A percentile compares a stretch with the other conserved stretches of the same genome.
phyloP scores from a whole-genome alignment of 345 rosid species.

The Eucalyptus tenuipes region DNA sequence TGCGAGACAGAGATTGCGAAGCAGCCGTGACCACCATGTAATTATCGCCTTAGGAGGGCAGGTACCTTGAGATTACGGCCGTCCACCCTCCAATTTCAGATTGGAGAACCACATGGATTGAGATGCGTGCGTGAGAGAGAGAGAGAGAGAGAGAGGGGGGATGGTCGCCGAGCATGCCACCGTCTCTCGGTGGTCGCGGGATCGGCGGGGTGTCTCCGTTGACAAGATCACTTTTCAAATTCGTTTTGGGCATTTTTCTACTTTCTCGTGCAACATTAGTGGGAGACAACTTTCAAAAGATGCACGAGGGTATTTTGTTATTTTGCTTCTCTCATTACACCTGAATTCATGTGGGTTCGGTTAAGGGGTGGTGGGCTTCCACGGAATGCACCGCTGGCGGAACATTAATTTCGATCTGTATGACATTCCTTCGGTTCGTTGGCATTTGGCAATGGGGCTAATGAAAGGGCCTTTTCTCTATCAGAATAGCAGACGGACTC shows the following conservation, averaged over 20 bases:
- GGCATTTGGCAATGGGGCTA: not conserved
- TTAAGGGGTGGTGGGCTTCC: not conserved
- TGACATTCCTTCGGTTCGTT: not conserved
- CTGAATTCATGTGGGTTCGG: not conserved
- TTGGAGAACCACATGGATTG: not conserved
- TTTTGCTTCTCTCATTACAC: not conserved
- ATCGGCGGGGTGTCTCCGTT: not conserved
- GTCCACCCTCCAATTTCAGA: not conserved
- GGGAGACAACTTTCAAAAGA: not conserved
- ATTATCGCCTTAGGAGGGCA: not conserved
- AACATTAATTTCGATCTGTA: not conserved
- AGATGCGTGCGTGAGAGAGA: rapidly evolving
- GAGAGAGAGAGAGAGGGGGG: too few relatives aligned
- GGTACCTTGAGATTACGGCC: too few relatives aligned
- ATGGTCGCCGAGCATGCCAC: too few relatives aligned
- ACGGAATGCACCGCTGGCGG: not conserved
- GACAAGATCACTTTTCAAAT: not conserved
- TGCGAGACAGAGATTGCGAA: not conserved
- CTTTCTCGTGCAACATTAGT: not conserved
- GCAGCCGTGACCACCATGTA: not conserved
- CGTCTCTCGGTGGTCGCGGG: not conserved
- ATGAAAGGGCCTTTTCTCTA: not conserved
- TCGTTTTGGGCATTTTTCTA: not conserved
- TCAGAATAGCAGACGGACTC: not conserved
- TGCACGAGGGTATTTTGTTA: not conserved